Base-by-base conservation (phyloP, 192 early-diverging fungal genomes). In the Backusella australiensis region DNA sequence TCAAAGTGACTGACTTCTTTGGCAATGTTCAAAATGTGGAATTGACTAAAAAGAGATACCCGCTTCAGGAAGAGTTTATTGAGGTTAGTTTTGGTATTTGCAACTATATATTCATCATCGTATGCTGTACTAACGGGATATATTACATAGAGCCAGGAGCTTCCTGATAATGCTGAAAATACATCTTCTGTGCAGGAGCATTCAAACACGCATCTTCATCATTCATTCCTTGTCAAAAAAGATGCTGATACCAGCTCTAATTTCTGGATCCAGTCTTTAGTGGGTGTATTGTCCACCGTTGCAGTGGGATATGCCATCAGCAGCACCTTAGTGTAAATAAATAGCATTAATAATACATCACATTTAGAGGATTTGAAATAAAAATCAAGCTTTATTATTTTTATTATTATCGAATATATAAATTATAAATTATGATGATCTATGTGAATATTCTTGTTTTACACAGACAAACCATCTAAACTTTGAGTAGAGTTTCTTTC, bases 1-100 rank as follows among this genome's bases (percentile, higher is more conserved):
- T 93, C 66, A 83, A 89, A 32, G 88, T 99, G 29, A 97, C 96
- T 0, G 98, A 99, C 80, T 99, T 99, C 80, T 97, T 99, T 81
- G 98, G 98, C 42, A 94, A 90, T 32, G 96, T 99, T 23, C 96
- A 97, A 76, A 94, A 91, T 73, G 86, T 97, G 17, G 93, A 97
- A 83, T 81, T 98, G 71, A 97, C 95, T 41, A 79, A 82, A 34
- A 66, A 70, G 34, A 68, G 84, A 67, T 86, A 86, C 49, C 67
- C 74, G 65, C 56, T 63, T 14, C 56, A 63, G 4, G 56, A 63
- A 63, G 56, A 63, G 26, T 29, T 63, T 4, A 63, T 3, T 26
- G 56, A 63, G 56, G 56, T 63, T 9, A 29, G 52, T 53, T 53
- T 53, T 32, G 32, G 12, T 21, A 53, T 53, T 53, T 21, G 8